Evolutionary conservation across 805 yeast species (phyloP), one percentile per base, ranked within the genome.

Genomic region (Metschnikowia colocasiae): DNA sequence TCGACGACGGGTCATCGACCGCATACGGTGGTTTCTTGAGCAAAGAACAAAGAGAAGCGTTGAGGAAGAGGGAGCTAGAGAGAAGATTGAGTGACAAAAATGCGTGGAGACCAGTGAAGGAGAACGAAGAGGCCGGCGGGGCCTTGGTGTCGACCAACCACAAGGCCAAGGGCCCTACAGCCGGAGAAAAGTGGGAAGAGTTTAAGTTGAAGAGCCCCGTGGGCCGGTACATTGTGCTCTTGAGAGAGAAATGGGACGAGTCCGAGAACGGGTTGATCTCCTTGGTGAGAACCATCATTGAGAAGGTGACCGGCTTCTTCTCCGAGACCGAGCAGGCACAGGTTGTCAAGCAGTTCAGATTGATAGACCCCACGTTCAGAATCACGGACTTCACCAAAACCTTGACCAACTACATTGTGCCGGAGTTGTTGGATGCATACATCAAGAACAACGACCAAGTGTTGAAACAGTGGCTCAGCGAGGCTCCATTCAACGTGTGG

Each of bases 321-420:
- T 94, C 94, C 34, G 99, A 94, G 71, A 94, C 98, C 31, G 99
- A 94, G 72, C 82, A 87, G 54, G 97, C 96, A 19, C 85, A 85
- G 66, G 99, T 91, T n/a, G 75, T 87, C 53, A 82, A 85, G 56
- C 81, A 84, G 61, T 88, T 94, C 73, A 86, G 81, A 69, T 79
- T 82, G 63, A 83, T 92, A 79, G 99, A 94, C 68, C 96, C 98
- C 45, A 74, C 80, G 33, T 94, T 94, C 75, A 82, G 81, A 53
- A 76, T 80, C 58, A 92, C 88, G 50, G 80, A 77, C 49, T 91
- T 94, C 73, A 78, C 84, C 53, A 81, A 78, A 56, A 91, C 92
- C 49, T 76, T 92, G 60, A 85, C 98, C 65, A 92, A 89, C 61
- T 94, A 83, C 69, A 87, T 94, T 53, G 81, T 94, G 47, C 99